phyloP scores from a whole-genome alignment of 345 rosid species.

The Angophora floribunda region DNA sequence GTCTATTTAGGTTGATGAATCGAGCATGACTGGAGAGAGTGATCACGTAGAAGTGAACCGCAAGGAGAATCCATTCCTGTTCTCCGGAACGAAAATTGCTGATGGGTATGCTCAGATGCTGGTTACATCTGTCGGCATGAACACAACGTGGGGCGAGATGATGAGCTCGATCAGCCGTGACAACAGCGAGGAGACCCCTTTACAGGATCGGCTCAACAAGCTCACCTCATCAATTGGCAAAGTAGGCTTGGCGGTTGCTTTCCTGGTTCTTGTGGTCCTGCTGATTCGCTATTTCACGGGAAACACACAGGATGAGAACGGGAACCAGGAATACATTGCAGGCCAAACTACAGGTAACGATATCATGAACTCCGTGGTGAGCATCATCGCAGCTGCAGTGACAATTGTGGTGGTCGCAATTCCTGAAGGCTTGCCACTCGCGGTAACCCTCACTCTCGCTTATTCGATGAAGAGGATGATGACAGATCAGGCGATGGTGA shows the following conservation, averaged over 20 bases:
- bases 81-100: slow-evolving; percentile 50
- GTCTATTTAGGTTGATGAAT: slow-evolving; percentile 23
- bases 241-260: slow-evolving; percentile 60
- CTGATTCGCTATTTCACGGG: slow-evolving; percentile 68
- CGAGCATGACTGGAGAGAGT: slow-evolving; percentile 63
- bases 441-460: slow-evolving; percentile 71
- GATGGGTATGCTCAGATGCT: slow-evolving; percentile 52
- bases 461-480: slow-evolving; percentile 84
- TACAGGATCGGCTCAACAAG: slow-evolving; percentile 54
- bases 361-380: slow-evolving; percentile 43
- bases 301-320: slow-evolving; percentile 36
- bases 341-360: slow-evolving; percentile 39
- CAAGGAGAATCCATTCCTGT: slow-evolving; percentile 37
- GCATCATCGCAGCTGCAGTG: slow-evolving; percentile 59
- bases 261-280: slow-evolving; percentile 53
- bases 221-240: slow-evolving; percentile 60
- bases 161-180: slow-evolving; percentile 50
- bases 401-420: slow-evolving; percentile 75
- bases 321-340: slow-evolving; percentile 29
- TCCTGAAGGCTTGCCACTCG: slow-evolving; percentile 75
- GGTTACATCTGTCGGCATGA: slow-evolving; percentile 64
- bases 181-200: slow-evolving; percentile 45
- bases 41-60: slow-evolving; percentile 34
- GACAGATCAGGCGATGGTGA: slow-evolving; percentile 71
- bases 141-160: slow-evolving; percentile 73